Evolutionary conservation across 2,329 filamentous ascomycete species (phyloP).

Genomic region (Fusarium oligoseptatum): DNA sequence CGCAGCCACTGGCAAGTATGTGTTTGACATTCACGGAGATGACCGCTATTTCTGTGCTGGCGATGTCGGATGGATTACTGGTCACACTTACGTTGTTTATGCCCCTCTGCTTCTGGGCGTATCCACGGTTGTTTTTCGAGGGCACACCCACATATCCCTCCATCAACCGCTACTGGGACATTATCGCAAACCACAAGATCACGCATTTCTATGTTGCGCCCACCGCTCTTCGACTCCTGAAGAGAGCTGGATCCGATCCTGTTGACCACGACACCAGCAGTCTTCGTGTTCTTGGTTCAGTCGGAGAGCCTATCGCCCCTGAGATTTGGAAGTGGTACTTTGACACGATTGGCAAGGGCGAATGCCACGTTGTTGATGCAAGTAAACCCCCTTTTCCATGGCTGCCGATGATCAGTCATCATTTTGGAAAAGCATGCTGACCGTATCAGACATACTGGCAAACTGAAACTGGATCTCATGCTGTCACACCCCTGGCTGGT

Average conservation of each 20-base stretch:
- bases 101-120: conserved; percentile 89
- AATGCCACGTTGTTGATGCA: conserved; percentile 91
- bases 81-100: conserved; percentile 96
- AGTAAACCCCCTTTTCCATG: conserved; percentile 55
- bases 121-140: conserved; percentile 90
- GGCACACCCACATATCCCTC: conserved; percentile 93
- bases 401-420: not conserved
- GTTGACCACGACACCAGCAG: conserved; percentile 81
- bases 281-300: conserved; percentile 87
- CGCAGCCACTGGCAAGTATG: conserved; percentile 92
- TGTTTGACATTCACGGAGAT: conserved; percentile 92
- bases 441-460: conserved; percentile 89
- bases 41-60: conserved; percentile 95
- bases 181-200: conserved; percentile 89
- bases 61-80: conserved; percentile 97
- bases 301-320: conserved; percentile 95
- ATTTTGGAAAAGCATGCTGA: not conserved
- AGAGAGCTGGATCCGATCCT: conserved; percentile 90
- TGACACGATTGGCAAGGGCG: conserved; percentile 88
- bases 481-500: conserved; percentile 89
- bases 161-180: conserved; percentile 96
- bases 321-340: conserved; percentile 99
- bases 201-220: conserved; percentile 97
- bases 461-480: conserved; percentile 94
- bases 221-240: conserved; percentile 87